Evolutionary conservation across 306 rosid species (phyloP).

Genomic region (Acacia crassicarpa): DNA sequence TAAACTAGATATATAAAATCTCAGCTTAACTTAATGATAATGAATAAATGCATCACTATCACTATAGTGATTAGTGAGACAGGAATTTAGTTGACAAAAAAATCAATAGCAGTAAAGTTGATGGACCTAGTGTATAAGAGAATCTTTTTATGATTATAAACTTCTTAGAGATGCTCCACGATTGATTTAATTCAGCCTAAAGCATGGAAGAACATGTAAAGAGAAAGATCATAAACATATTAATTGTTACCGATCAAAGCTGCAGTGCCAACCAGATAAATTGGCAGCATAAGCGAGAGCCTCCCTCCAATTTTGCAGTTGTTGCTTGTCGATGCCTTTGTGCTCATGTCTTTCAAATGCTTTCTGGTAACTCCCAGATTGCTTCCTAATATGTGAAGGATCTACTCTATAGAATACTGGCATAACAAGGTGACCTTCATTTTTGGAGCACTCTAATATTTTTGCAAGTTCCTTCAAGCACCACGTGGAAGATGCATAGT

Average conservation of each 20-base stretch:
- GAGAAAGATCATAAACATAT: neutral
- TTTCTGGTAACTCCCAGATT: neutral
- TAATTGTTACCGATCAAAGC: neutral
- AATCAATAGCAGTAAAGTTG: neutral
- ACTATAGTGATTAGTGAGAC: neutral
- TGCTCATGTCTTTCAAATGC: neutral
- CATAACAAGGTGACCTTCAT: neutral
- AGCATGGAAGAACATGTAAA: neutral
- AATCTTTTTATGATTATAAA: too few species aligned
- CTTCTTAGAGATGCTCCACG: neutral
- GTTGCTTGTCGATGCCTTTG: neutral
- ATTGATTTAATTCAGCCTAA: neutral
- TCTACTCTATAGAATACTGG: neutral
- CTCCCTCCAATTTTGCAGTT: neutral
- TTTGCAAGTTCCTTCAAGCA: neutral
- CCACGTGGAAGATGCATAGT: neutral
- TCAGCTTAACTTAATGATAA: neutral
- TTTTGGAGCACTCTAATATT: neutral
- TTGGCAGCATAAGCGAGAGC: neutral
- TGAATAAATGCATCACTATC: neutral
- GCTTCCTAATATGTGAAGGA: neutral
- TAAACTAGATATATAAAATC: neutral
- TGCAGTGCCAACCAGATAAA: neutral
- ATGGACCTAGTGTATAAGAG: neutral
- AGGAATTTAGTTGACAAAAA: neutral